Base-by-base conservation (phyloP, 1,284 basidiomycete genomes). In the Puccinia brachypodii region DNA sequence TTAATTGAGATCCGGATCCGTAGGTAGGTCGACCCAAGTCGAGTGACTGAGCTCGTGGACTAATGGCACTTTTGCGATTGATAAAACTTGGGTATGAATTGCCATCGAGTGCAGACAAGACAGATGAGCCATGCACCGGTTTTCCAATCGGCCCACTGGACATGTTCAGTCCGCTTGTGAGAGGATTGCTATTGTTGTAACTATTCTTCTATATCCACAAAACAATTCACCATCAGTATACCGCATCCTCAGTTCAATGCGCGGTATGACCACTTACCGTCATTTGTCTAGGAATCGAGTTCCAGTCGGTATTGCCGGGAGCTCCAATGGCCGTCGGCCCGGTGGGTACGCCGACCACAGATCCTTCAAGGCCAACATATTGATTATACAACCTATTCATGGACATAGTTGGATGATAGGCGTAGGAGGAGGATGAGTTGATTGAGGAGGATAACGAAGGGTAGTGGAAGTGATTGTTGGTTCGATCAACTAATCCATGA, bases 41-140 rank as follows among this genome's bases (percentile, higher is more conserved):
- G 47, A 79, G 77, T 13, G 77, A 79, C 36, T 79, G 77, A 50
- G 77, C 68, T 58, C 77, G 77, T n/a, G 77, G 66, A 78, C 76
- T 78, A 36, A 78, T 58, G 53, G 53, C 73, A 40, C 33, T 75
- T 75, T 75, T 75, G 33, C 73, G 53, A 75, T 75, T 75, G 11
- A 75, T 38, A 42, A 75, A 75, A 40, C 73, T 60, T n/a, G 53
- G 53, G 73, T 75, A 75, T 58, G 73, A 60, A 53, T 58, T 58
- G 56, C 53, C 38, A 75, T 75, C 53, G 50, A 75, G 56, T 38
- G 53, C 28, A n/a, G 73, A 58, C 31, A 75, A 58, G 25, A 56
- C 73, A 19, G 73, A 60, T 60, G 73, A 58, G 25, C 53, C 56
- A 42, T 75, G 50, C 42, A 72, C 33, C 36, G 69, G 69, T 50